phyloP scores from a whole-genome alignment of 2,329 filamentous ascomycete genomes.

The Aphanocladium album region DNA sequence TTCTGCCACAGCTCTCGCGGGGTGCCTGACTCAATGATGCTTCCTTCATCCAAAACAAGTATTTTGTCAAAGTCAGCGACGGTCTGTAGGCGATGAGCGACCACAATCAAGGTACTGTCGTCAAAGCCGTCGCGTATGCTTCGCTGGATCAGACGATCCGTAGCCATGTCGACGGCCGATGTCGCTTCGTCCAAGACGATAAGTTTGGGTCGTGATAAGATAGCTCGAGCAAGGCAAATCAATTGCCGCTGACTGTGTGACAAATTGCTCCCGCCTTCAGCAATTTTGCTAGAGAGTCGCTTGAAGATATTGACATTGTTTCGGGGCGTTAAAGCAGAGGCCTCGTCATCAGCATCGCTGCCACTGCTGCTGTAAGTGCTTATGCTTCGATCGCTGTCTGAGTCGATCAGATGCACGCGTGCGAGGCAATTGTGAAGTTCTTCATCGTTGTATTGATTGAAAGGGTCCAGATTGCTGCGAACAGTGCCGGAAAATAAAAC shows the following conservation, averaged over 20 bases:
- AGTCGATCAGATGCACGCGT: conserved; percentile 54
- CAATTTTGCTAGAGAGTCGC: conserved; percentile 49
- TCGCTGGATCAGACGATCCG: conserved; percentile 59
- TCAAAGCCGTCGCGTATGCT: conserved; percentile 59
- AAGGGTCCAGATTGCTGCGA: conserved; percentile 65
- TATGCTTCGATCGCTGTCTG: conserved; percentile 23
- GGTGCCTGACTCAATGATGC: conserved; percentile 52
- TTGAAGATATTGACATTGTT: conserved; percentile 46
- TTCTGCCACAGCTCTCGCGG: conserved; percentile 51
- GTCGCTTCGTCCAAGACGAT: conserved; percentile 69
- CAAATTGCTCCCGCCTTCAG: conserved; percentile 54
- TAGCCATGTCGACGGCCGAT: conserved; percentile 62
- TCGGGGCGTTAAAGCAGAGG: conserved; percentile 27
- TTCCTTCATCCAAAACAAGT: conserved; percentile 54
- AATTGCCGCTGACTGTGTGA: conserved; percentile 38
- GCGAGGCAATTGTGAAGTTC: conserved; percentile 41
- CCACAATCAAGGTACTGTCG: conserved; percentile 56
- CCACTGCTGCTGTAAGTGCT: conserved; percentile 20
- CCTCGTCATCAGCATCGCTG: conserved; percentile 33
- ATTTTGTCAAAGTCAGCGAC: conserved; percentile 64
- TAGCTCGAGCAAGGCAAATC: conserved; percentile 58
- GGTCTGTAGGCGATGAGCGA: conserved; percentile 61
- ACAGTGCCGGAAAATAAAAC: conserved; percentile 77
- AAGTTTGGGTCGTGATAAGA: conserved; percentile 58
- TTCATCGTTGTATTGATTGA: conserved; percentile 56